Conservation (phyloP, 23 red algal genomes). For the Agarophyton chilense region DNA sequence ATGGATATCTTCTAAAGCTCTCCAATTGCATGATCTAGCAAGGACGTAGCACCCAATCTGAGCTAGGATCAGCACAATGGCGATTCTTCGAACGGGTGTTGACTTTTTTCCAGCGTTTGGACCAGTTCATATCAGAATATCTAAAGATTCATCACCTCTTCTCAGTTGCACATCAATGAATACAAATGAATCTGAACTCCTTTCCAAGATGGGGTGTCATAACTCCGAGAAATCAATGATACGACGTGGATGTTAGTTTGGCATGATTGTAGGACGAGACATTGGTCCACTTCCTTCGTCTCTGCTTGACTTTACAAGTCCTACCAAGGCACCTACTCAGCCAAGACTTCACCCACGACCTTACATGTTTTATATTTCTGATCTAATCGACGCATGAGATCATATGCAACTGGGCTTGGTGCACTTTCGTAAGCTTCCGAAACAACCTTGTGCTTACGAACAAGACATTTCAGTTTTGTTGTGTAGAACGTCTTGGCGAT, state of each 20-base stretch:
- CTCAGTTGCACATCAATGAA: conserved; percentile 71
- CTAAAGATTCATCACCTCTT: not conserved
- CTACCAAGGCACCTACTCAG: conserved; percentile 82
- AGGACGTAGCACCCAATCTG: conserved; percentile 97
- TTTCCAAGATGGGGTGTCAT: conserved; percentile 73
- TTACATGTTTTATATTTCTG: conserved; percentile 53
- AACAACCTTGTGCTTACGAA: conserved; percentile 48
- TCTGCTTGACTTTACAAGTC: conserved; percentile 48
- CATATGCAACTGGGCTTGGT: conserved; percentile 33
- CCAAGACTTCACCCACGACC: conserved; percentile 42
- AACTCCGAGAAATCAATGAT: conserved; percentile 42
- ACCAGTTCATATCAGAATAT: conserved; percentile 74
- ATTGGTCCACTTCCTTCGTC: conserved; percentile 62
- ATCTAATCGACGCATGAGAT: conserved; percentile 87
- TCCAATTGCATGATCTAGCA: conserved; percentile 57
- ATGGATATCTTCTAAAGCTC: conserved; percentile 86
- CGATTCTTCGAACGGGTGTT: conserved; percentile 82
- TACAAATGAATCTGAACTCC: conserved; percentile 63
- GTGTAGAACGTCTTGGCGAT: conserved; percentile 86
- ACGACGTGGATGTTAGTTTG: conserved; percentile 37
- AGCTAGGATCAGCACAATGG: conserved; percentile 86
- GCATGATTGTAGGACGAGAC: conserved; percentile 55
- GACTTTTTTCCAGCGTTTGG: conserved; percentile 96
- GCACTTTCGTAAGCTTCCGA: conserved; percentile 63
- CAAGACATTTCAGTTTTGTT: conserved; percentile 48